Conservation (phyloP, 129 eudicot species). For the Heracleum sosnowskyi region DNA sequence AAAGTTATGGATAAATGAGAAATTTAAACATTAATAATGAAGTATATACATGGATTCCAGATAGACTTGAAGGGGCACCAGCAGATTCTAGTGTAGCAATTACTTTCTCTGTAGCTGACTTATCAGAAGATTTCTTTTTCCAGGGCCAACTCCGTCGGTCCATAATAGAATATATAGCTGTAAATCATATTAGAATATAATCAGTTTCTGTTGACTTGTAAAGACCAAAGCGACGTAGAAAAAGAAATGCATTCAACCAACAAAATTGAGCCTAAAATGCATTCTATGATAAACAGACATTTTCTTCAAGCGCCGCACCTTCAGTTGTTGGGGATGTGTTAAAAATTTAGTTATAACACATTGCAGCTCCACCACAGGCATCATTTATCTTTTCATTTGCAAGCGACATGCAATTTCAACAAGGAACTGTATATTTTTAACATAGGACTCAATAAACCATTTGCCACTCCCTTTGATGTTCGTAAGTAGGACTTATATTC, state of each 20-base stretch:
- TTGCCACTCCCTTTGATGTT: background rate
- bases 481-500: background rate
- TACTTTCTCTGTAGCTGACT: slow-evolving; percentile 55
- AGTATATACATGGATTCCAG: slow-evolving; percentile 52
- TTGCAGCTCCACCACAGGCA: background rate
- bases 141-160: slow-evolving; percentile 98
- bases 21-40: background rate
- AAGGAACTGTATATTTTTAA: background rate
- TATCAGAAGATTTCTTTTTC: slow-evolving; percentile 94
- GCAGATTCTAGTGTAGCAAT: slow-evolving; percentile 47
- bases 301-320: background rate
- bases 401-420: background rate
- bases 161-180: slow-evolving; percentile 43
- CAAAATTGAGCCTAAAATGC: background rate
- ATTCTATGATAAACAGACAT: background rate
- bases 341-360: background rate
- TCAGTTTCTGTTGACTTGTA: background rate
- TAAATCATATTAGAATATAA: slow-evolving; percentile 2
- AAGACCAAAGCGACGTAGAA: background rate
- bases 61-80: slow-evolving; percentile 29
- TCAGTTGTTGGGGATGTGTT: background rate
- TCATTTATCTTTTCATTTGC: background rate
- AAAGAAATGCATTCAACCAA: background rate
- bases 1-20: background rate
- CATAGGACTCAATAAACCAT: background rate